These are phyloP conservation scores for Antrodiella citrinella DNA, from an alignment of 768 basidiomycete genomes.

Conservation along the genomic window DNA sequence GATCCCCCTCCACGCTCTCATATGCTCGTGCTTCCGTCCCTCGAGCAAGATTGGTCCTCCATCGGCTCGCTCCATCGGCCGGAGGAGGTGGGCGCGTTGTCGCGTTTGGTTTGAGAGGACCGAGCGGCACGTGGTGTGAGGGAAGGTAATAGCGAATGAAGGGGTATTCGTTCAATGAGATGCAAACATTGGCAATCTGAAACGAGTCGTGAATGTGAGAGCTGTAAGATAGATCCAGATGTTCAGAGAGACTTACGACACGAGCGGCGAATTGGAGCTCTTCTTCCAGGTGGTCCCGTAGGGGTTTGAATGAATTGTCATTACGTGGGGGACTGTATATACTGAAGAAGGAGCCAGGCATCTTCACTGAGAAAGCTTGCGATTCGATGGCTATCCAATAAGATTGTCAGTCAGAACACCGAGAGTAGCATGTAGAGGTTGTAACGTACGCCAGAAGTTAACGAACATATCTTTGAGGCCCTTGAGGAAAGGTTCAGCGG, in stretches of 20 bases:
- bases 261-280: slow-evolving; percentile 74
- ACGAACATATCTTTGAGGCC: slow-evolving; percentile 81
- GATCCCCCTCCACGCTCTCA: slow-evolving; percentile 67
- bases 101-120: slow-evolving; percentile 64
- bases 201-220: background rate
- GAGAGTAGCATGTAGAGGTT: background rate
- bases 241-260: slow-evolving; percentile 40
- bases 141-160: slow-evolving; percentile 91
- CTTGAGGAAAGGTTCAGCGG: slow-evolving; percentile 72
- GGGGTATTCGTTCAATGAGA: slow-evolving; percentile 87
- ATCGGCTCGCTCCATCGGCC: slow-evolving; percentile 53
- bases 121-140: slow-evolving; percentile 72
- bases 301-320: slow-evolving; percentile 54
- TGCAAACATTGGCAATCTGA: slow-evolving; percentile 83
- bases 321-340: slow-evolving; percentile 80
- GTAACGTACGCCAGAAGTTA: slow-evolving; percentile 80
- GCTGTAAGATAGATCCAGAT: background rate
- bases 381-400: slow-evolving; percentile 64
- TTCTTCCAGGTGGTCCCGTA: slow-evolving; percentile 76
- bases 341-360: slow-evolving; percentile 79
- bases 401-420: slow-evolving; percentile 1
- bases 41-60: slow-evolving; percentile 77
- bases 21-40: slow-evolving; percentile 61
- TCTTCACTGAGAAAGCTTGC: slow-evolving; percentile 73
- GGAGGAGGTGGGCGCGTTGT: slow-evolving; percentile 58